Conservation (phyloP, 2,329 filamentous ascomycete species). For the Scopulariopsis brevicaulis region DNA sequence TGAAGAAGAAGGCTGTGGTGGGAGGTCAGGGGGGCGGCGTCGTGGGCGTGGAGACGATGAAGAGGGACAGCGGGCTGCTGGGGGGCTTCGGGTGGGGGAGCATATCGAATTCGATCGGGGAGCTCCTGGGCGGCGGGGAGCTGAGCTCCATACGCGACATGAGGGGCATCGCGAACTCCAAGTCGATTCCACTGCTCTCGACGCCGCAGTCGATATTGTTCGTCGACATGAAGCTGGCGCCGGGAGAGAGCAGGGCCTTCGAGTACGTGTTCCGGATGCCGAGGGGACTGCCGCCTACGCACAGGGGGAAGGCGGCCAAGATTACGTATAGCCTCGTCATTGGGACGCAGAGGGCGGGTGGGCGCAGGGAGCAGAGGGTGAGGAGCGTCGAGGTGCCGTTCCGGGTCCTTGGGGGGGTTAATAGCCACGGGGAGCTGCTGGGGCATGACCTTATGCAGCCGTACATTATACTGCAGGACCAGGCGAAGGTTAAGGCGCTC, state of each 20-base stretch:
- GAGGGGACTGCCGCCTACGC: constrained; percentile 78
- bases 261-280: constrained; percentile 82
- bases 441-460: constrained; percentile 92
- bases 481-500: constrained; percentile 49
- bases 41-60: constrained; percentile 63
- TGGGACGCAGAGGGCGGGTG: constrained; percentile 78
- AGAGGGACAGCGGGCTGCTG: constrained; percentile 68
- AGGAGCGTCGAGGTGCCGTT: constrained; percentile 90
- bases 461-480: constrained; percentile 78
- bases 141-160: constrained; percentile 93
- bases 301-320: constrained; percentile 88
- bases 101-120: constrained; percentile 78
- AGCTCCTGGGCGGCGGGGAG: constrained; percentile 75
- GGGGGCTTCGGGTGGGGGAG: constrained; percentile 79
- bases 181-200: constrained; percentile 80
- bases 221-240: constrained; percentile 77
- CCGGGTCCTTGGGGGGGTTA: constrained; percentile 85
- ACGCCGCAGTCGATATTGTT: constrained; percentile 94
- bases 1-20: constrained; percentile 87
- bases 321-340: constrained; percentile 85
- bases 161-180: constrained; percentile 75
- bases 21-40: constrained; percentile 81
- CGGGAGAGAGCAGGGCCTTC: constrained; percentile 80
- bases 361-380: constrained; percentile 68
- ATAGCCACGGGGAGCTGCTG: constrained; percentile 75